phyloP scores from a whole-genome alignment of 75 land plant genomes.

The Sequoia sempervirens region DNA sequence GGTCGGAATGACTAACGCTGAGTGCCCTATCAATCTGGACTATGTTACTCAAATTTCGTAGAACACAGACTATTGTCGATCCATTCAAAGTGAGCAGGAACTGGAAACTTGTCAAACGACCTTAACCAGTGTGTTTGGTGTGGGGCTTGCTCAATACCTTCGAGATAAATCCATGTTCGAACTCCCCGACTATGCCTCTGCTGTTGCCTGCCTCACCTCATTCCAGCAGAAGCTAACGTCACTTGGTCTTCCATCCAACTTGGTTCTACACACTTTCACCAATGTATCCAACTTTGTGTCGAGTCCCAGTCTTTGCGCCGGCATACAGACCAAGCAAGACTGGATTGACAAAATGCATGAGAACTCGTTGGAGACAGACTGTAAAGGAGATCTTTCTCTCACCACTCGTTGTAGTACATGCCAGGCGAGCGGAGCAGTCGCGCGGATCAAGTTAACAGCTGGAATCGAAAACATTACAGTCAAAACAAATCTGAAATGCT shows the following conservation, averaged over 20 bases:
- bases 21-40: neutral
- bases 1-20: neutral
- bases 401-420: slow-evolving; percentile 49
- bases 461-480: neutral
- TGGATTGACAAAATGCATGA: slow-evolving; percentile 19
- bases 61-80: neutral
- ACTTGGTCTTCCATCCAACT: slow-evolving; percentile 16
- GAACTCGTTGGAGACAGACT: slow-evolving; percentile 8
- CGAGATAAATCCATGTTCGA: slow-evolving; percentile 42
- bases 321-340: slow-evolving; percentile 11
- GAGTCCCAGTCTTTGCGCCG: slow-evolving; percentile 10
- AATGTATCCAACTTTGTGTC: slow-evolving; percentile 28
- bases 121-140: slow-evolving; percentile 41
- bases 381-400: slow-evolving; percentile 7
- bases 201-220: slow-evolving; percentile 53
- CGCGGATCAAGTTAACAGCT: neutral
- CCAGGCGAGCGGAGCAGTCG: slow-evolving; percentile 21
- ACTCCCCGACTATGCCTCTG: slow-evolving; percentile 43
- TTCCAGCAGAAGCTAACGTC: slow-evolving; percentile 29
- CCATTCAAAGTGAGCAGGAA: neutral
- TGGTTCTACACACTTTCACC: slow-evolving; percentile 32
- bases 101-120: slow-evolving; percentile 46
- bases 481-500: slow-evolving; percentile 19
- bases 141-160: slow-evolving; percentile 49
- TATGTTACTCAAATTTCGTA: neutral